Percentiles rank a stretch among this genome's conserved stretches.
phyloP scores from a whole-genome alignment of 108 stramenopile species.

The Cyclotella cryptica region DNA sequence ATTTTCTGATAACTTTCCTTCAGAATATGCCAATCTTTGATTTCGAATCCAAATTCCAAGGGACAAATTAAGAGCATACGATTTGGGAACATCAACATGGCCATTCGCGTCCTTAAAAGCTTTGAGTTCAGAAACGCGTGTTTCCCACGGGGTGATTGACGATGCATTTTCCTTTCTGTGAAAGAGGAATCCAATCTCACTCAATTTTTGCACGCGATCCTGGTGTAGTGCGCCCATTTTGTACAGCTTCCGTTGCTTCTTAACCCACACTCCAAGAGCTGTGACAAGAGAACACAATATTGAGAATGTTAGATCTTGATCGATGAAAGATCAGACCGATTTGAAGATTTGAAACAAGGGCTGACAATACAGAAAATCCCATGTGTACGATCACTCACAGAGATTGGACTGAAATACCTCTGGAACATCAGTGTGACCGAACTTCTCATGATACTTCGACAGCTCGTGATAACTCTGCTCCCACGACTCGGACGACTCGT shows the following conservation, averaged over 20 bases:
- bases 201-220: conserved; percentile 14
- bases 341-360: no score
- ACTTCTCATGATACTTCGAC: conserved; percentile 11
- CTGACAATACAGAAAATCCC: no score
- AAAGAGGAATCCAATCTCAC: conserved; percentile 11
- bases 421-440: conserved; percentile 31
- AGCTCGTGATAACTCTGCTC: conserved; percentile 1
- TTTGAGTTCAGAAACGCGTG: background rate
- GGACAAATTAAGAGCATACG: background rate
- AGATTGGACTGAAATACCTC: conserved; percentile 1
- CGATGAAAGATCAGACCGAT: background rate
- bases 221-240: background rate
- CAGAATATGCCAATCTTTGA: conserved; percentile 16
- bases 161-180: background rate
- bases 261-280: conserved; percentile 19
- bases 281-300: background rate
- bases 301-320: background rate
- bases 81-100: conserved; percentile 1
- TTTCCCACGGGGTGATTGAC: background rate
- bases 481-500: conserved; percentile 20
- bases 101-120: conserved; percentile 4
- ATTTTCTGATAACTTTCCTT: conserved; percentile 4
- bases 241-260: conserved; percentile 1
- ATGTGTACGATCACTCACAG: background rate
- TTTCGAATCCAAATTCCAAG: conserved; percentile 7